A percentile compares a stretch with the other conserved stretches of the same genome.
Conservation (phyloP, 140 eudicot genomes). For the Senecio squalidus region DNA sequence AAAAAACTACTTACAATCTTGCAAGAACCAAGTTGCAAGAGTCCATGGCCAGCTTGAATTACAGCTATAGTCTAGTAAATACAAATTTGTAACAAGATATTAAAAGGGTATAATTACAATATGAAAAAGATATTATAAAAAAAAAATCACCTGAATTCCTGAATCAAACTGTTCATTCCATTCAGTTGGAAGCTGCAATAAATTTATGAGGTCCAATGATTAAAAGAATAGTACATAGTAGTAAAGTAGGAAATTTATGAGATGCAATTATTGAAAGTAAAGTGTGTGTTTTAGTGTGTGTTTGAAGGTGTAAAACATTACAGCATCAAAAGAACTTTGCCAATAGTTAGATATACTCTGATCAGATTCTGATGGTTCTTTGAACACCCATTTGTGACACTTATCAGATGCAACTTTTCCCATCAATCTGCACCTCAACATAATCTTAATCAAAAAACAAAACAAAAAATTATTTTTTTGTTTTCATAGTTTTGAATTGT, state of each 20-base stretch:
- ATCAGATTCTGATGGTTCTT: conserved; percentile 94
- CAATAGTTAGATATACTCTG: conserved; percentile 92
- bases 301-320: conserved; percentile 54
- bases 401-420: conserved; percentile 99
- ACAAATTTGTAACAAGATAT: neutral
- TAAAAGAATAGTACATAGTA: conserved; percentile 1
- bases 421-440: conserved; percentile 75
- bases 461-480: neutral
- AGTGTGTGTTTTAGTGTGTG: conserved; percentile 22
- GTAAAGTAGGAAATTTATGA: neutral
- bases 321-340: conserved; percentile 99
- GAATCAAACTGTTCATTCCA: conserved; percentile 99
- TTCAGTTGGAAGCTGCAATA: conserved; percentile 83
- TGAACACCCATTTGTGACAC: conserved; percentile 99
- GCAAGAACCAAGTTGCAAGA: conserved; percentile 95
- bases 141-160: conserved; percentile 65
- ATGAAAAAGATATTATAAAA: neutral
- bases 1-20: conserved; percentile 68
- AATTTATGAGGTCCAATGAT: conserved; percentile 10
- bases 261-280: conserved; percentile 7
- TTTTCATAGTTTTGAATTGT: too few relatives aligned
- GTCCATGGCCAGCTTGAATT: conserved; percentile 99
- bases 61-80: conserved; percentile 80
- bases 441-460: conserved; percentile 8
- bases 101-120: conserved; percentile 8